Percentiles rank a stretch among this genome's conserved stretches.
Evolutionary conservation across 164 flowering plant species (phyloP).

Genomic region (Houttuynia cordata): DNA sequence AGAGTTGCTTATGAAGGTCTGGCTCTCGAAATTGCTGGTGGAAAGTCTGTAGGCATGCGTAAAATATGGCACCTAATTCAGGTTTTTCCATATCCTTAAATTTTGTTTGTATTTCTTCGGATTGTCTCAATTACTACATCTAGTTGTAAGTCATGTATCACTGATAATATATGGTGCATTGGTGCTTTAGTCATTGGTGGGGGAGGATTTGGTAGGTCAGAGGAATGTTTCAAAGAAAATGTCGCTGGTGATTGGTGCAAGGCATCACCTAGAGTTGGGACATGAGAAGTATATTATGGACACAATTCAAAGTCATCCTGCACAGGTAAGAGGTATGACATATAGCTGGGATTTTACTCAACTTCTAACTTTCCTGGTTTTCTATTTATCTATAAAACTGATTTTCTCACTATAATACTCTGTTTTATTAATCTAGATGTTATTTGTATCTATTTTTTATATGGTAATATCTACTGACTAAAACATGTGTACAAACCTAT

Average conservation of each 20-base stretch:
- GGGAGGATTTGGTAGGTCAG: constrained; percentile 38
- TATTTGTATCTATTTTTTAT: no score
- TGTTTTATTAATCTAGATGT: no score
- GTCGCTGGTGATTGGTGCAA: constrained; percentile 79
- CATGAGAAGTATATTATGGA: constrained; percentile 88
- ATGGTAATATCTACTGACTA: no score
- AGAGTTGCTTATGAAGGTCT: constrained; percentile 71
- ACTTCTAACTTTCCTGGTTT: no score
- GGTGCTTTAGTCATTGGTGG: constrained; percentile 50
- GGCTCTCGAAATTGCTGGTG: constrained; percentile 45
- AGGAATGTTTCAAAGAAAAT: constrained; percentile 56
- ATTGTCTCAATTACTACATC: not conserved
- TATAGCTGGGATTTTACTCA: no score
- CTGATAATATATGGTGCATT: not conserved
- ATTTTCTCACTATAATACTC: no score
- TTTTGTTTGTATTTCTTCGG: not conserved
- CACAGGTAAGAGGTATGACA: constrained; percentile 39
- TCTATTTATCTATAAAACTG: no score
- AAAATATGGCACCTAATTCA: constrained; percentile 92
- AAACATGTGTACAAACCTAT: no score
- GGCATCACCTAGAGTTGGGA: constrained; percentile 89
- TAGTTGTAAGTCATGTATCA: not conserved
- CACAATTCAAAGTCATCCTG: constrained; percentile 88
- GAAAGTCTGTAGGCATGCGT: constrained; percentile 85
- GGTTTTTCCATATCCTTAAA: constrained; percentile 26